Conservation (phyloP, 306 rosid species). For the Prosopis cineraria region DNA sequence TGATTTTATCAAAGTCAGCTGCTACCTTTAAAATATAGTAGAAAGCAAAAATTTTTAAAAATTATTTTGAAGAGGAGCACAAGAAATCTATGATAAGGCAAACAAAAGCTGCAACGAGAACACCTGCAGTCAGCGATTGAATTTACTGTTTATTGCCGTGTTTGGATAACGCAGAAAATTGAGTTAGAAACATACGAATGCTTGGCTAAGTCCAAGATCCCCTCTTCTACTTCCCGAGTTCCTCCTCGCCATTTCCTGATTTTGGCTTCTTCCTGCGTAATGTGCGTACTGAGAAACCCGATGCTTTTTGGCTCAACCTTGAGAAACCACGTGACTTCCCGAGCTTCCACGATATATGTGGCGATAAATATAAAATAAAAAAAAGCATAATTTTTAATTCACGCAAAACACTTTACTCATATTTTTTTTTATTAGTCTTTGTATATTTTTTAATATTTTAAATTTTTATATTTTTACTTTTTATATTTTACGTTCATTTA, state of each 20-base stretch:
- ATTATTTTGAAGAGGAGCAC: not conserved
- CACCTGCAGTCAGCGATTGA: not conserved
- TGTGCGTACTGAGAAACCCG: not conserved
- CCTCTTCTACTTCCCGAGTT: too few species aligned
- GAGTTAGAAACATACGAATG: too few species aligned
- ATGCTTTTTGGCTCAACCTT: not conserved
- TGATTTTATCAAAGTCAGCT: constrained; percentile 43
- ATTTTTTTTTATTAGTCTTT: too few species aligned
- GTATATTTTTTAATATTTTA: too few species aligned
- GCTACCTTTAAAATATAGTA: constrained; percentile 65
- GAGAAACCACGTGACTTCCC: not conserved
- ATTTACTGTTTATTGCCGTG: not conserved
- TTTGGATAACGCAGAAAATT: not conserved
- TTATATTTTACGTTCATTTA: too few species aligned
- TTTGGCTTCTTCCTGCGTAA: not conserved
- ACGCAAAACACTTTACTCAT: too few species aligned
- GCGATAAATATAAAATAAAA: too few species aligned
- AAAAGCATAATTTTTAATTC: too few species aligned
- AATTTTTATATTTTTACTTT: too few species aligned
- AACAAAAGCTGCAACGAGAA: not conserved
- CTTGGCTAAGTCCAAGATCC: too few species aligned
- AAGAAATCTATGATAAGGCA: constrained; percentile 13
- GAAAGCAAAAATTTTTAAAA: constrained; percentile 49
- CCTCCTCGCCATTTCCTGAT: not conserved
- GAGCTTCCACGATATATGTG: too few species aligned